Conservation (phyloP, 805 yeast genomes). For the Metschnikowia arizonensis region DNA sequence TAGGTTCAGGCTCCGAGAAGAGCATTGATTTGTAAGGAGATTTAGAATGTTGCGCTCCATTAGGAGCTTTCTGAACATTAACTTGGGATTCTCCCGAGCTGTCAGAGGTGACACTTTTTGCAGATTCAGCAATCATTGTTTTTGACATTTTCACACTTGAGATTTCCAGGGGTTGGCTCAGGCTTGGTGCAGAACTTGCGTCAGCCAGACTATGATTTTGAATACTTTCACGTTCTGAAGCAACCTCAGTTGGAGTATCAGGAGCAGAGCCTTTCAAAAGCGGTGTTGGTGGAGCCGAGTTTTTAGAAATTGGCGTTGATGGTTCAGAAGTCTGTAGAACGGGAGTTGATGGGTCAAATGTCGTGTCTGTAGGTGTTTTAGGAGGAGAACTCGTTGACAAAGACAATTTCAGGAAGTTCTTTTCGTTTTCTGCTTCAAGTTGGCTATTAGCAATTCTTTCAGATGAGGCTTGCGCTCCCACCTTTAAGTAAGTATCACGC, state of each 20-base stretch:
- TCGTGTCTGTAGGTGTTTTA: not conserved
- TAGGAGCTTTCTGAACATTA: no score
- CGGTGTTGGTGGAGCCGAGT: slow-evolving; percentile 1
- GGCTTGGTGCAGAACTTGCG: not conserved
- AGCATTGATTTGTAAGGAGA: not conserved
- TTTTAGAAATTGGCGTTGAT: slow-evolving; percentile 3
- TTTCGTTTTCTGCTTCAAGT: not conserved
- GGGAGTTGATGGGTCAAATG: not conserved
- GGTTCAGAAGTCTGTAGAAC: not conserved
- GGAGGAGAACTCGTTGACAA: not conserved
- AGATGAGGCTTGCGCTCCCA: not conserved
- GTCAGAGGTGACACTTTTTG: not conserved
- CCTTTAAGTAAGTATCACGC: not conserved
- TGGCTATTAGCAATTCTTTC: not conserved
- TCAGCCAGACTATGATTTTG: not conserved
- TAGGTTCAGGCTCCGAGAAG: not conserved
- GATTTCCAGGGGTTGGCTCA: not conserved
- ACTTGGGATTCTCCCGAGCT: not conserved
- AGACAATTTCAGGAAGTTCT: not conserved
- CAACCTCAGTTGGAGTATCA: not conserved
- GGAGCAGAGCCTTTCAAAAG: not conserved
- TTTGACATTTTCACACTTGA: not conserved
- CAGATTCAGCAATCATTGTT: not conserved
- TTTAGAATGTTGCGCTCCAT: not conserved
- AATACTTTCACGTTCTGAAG: not conserved